Evolutionary conservation across 192 early-diverging fungal genomes (phyloP).

Genomic region (Spizellomyces punctatus): DNA sequence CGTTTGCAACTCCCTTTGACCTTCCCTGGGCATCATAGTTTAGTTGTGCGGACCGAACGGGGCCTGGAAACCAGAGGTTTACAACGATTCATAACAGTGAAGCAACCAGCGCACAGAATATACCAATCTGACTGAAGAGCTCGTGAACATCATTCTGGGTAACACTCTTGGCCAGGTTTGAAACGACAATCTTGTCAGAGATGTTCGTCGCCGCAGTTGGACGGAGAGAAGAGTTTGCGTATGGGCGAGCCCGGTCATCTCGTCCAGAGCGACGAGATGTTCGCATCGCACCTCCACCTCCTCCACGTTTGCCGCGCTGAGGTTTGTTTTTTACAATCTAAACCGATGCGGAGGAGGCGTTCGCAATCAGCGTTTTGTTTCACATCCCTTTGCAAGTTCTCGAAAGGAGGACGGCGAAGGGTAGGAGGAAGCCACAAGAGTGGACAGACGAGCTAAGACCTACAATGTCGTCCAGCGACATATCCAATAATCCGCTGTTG

Average conservation of each 20-base stretch:
- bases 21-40: constrained; percentile 48
- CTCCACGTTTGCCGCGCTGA: constrained; percentile 13
- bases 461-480: constrained; percentile 47
- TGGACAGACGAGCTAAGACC: constrained; percentile 9
- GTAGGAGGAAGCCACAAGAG: background rate
- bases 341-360: constrained; percentile 9
- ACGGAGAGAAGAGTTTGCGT: background rate
- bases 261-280: constrained; percentile 13
- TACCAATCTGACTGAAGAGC: constrained; percentile 51
- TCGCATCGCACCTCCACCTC: constrained; percentile 29
- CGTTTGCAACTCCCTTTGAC: constrained; percentile 50
- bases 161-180: constrained; percentile 46
- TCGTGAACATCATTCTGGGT: constrained; percentile 46
- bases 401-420: constrained; percentile 1
- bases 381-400: background rate
- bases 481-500: constrained; percentile 26
- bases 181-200: constrained; percentile 40
- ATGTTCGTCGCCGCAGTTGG: constrained; percentile 11
- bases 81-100: background rate
- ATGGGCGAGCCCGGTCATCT: constrained; percentile 11
- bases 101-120: constrained; percentile 2
- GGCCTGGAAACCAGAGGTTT: constrained; percentile 29
- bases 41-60: constrained; percentile 40
- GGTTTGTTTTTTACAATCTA: constrained; percentile 31
- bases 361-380: background rate